phyloP scores from a whole-genome alignment of 345 rosid species.

The Mercurialis annua region DNA sequence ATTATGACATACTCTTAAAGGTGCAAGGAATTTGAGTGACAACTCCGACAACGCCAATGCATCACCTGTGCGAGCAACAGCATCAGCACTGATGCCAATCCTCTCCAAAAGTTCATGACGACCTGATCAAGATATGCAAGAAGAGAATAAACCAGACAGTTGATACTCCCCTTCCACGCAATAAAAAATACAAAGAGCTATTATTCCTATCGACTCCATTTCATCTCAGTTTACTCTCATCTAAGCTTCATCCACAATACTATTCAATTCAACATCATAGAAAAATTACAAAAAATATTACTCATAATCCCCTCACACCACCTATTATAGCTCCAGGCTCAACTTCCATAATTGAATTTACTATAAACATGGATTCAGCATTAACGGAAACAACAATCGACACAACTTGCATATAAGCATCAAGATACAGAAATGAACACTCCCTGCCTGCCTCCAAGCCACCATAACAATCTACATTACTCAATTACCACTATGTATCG shows the following conservation, averaged over 20 bases:
- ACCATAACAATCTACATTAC: not conserved
- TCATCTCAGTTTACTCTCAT: not conserved
- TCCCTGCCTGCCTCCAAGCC: not conserved
- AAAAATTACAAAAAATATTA: not conserved
- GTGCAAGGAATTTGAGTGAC: conserved; percentile 71
- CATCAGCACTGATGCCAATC: conserved; percentile 64
- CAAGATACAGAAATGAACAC: not conserved
- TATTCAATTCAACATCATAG: not conserved
- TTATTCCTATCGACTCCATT: not conserved
- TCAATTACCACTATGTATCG: not conserved
- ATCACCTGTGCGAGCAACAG: conserved; percentile 64
- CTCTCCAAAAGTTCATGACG: conserved; percentile 76
- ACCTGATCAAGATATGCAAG: conserved; percentile 35
- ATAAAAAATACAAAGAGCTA: not conserved
- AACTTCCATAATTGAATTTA: not conserved
- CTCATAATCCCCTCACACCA: not conserved
- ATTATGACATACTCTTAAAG: conserved; percentile 65
- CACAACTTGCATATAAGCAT: not conserved
- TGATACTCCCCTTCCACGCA: not conserved
- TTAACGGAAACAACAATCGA: not conserved
- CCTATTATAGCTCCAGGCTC: not conserved
- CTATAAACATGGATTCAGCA: not conserved
- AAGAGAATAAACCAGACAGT: not conserved
- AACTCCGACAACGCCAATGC: conserved; percentile 71
- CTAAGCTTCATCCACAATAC: not conserved